Base-by-base conservation (phyloP, 225 moss, liverwort and hornwort genomes). In the Neckera pumila region DNA sequence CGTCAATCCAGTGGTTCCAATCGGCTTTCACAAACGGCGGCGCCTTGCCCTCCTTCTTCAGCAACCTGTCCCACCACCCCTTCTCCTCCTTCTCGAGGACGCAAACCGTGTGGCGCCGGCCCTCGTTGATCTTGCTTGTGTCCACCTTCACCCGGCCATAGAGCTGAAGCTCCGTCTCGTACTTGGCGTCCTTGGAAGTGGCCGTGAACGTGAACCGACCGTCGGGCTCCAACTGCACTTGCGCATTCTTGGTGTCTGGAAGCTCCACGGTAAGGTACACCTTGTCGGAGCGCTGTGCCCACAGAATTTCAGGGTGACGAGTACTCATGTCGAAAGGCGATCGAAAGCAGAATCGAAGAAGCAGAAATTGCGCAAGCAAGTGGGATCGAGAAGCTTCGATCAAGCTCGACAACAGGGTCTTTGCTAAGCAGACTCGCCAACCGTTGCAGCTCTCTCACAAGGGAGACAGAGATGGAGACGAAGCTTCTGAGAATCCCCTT, bases 1-100 rank as follows among this genome's bases (percentile, higher is more conserved):
- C 97, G 57, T 98, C 98, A 72, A 98, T 94, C 97, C 98, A 98
- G 78, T 94, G 96, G 90, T 98, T 97, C 97, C 97, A 98, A 85
- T 98, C 97, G 19, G 93, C 98, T 86, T 94, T 95, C 23, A 98
- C 92, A 40, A 92, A 97, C 20, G 94, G 95, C 20, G 98, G 98
- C 28, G 97, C 93, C 89, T 97, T 98, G 12, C 98, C 97, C 85
- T 94, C 96, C 30, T 93, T 87, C 89, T 96, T 95, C 85, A 97
- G 64, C 87, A 98, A 83, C 89, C 93, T 96, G 89, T 95, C 90
- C 98, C 98, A 98, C 98, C 98, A 97, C 60, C 80, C 95, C 85
- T 93, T 96, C 66, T 96, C 95, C 40, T 92, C 95, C 84, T 98
- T 98, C 51, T 94, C 96, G 45, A 98, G 86, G 54, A 95, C 88